Evolutionary conservation across 202 grass and related monocot species (phyloP).

Genomic region (Bolboschoenoplectus hybrid): DNA sequence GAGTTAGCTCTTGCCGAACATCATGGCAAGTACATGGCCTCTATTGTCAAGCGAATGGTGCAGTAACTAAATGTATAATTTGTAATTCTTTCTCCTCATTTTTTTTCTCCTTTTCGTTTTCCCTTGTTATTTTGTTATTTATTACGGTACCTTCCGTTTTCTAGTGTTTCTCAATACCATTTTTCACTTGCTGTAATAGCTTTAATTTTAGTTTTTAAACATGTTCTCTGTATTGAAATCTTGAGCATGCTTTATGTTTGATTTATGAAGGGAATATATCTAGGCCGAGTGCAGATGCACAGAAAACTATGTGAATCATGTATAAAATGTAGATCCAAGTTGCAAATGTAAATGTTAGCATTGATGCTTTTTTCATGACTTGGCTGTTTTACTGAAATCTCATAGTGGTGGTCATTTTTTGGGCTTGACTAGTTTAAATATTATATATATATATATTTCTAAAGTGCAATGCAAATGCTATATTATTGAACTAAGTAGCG

Average conservation of each 20-base stretch:
- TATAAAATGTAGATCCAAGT: neutral
- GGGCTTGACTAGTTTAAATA: neutral
- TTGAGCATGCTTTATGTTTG: neutral
- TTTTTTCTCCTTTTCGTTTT: neutral
- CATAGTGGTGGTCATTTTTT: neutral
- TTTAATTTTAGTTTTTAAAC: constrained; percentile 17
- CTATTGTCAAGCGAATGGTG: constrained; percentile 58
- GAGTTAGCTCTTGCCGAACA: constrained; percentile 70
- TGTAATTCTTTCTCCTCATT: neutral
- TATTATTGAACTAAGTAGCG: neutral
- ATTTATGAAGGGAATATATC: neutral
- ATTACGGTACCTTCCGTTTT: neutral
- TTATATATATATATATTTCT: neutral
- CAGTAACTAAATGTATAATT: constrained; percentile 19
- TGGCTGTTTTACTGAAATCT: neutral
- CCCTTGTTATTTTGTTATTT: neutral
- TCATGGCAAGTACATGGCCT: constrained; percentile 85
- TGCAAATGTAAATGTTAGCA: constrained; percentile 15
- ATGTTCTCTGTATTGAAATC: neutral
- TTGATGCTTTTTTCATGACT: neutral
- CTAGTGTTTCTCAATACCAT: neutral
- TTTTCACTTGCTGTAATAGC: neutral
- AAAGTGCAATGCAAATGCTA: neutral
- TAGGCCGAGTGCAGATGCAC: neutral
- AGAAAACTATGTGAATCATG: neutral